Evolutionary conservation across 805 yeast genomes (phyloP).

Genomic region (Zygoascus biomembranicola): DNA sequence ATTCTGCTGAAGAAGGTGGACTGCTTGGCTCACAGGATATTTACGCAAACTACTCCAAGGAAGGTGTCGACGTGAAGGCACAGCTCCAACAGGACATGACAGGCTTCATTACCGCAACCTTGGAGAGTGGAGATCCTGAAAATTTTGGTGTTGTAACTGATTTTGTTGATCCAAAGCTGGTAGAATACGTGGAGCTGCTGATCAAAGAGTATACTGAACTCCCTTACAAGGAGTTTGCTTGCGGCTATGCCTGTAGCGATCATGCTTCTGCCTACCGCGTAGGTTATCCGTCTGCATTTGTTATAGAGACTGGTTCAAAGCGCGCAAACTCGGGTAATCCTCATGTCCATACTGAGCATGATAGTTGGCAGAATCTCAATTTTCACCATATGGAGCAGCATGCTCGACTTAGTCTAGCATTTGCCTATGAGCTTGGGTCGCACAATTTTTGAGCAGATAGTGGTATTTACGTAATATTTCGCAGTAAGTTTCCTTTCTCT

Average conservation of each 20-base stretch:
- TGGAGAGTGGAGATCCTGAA: constrained; percentile 44
- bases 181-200: constrained; percentile 51
- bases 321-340: constrained; percentile 43
- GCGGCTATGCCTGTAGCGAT: constrained; percentile 93
- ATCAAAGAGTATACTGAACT: constrained; percentile 56
- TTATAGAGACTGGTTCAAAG: constrained; percentile 61
- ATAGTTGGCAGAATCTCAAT: constrained; percentile 73
- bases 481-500: too few relatives aligned
- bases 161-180: constrained; percentile 48
- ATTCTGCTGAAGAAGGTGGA: constrained; percentile 93
- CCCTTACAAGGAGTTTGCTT: constrained; percentile 61
- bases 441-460: background rate
- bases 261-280: constrained; percentile 76
- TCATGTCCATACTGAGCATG: constrained; percentile 67
- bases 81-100: constrained; percentile 96
- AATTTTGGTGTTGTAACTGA: constrained; percentile 75
- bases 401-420: constrained; percentile 66
- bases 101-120: constrained; percentile 54
- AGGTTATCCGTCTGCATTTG: constrained; percentile 80
- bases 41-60: constrained; percentile 43
- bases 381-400: constrained; percentile 76
- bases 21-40: constrained; percentile 78
- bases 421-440: constrained; percentile 55
- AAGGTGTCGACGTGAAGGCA: constrained; percentile 52
- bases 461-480: too few relatives aligned